Evolutionary conservation across 2,329 filamentous ascomycete genomes (phyloP).

Genomic region (Phaeosphaeriaceae sp.): DNA sequence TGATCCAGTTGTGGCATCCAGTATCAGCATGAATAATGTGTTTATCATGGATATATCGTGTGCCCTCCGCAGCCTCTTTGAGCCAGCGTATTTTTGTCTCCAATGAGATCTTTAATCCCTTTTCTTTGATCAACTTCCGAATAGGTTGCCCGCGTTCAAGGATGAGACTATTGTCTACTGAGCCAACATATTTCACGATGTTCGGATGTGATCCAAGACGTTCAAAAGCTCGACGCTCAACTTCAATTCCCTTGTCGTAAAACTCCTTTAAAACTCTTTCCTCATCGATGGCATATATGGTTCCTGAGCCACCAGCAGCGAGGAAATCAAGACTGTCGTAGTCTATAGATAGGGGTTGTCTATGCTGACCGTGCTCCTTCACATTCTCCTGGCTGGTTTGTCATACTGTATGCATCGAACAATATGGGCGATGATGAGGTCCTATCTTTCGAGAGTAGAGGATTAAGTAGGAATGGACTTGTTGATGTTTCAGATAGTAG

Average conservation of each 20-base stretch:
- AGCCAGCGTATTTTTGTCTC: conserved; percentile 1
- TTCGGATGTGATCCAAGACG: conserved; percentile 9
- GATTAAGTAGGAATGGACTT: no score
- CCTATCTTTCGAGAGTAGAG: no score
- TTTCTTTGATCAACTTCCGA: conserved; percentile 5
- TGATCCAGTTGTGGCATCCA: conserved; percentile 14
- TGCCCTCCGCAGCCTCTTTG: conserved; percentile 10
- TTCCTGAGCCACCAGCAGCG: conserved; percentile 7
- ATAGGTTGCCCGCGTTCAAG: conserved; percentile 1
- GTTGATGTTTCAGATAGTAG: no score
- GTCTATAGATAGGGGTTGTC: neutral
- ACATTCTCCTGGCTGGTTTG: conserved; percentile 16
- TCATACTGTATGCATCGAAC: no score
- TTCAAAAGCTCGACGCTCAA: conserved; percentile 11
- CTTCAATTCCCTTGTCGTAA: conserved; percentile 6
- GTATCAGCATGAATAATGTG: conserved; percentile 10
- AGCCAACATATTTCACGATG: neutral
- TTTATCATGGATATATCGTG: conserved; percentile 10
- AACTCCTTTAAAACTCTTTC: conserved; percentile 14
- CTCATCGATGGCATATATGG: conserved; percentile 13
- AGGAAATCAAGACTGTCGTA: conserved; percentile 6
- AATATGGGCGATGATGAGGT: no score
- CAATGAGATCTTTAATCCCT: neutral
- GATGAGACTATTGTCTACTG: conserved; percentile 1
- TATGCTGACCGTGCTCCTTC: neutral